Evolutionary conservation across 2,329 filamentous ascomycete genomes (phyloP).

Genomic region (Pseudopyrenochaeta lycopersici): DNA sequence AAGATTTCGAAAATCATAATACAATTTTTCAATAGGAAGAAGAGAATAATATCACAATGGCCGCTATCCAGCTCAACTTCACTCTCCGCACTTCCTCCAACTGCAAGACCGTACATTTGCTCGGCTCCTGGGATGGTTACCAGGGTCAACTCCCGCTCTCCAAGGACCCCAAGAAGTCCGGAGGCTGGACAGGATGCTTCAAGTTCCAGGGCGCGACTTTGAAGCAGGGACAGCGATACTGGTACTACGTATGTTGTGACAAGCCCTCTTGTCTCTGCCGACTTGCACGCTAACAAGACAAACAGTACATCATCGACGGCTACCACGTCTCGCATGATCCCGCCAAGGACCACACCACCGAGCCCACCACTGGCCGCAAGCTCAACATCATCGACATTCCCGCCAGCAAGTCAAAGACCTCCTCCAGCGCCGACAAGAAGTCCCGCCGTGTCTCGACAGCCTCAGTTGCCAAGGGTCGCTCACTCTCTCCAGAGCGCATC

Average conservation of each 20-base stretch:
- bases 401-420: conserved; percentile 57
- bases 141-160: conserved; percentile 91
- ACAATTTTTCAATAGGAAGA: conserved; percentile 32
- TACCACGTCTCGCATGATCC: conserved; percentile 98
- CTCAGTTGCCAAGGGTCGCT: conserved; percentile 87
- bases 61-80: conserved; percentile 93
- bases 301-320: conserved; percentile 91
- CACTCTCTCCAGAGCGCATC: conserved; percentile 88
- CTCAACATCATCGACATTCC: conserved; percentile 97
- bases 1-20: conserved; percentile 38
- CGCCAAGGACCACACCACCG: conserved; percentile 84
- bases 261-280: too few species aligned
- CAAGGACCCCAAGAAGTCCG: conserved; percentile 87
- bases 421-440: conserved; percentile 51
- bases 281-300: conserved; percentile 29
- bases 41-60: conserved; percentile 65
- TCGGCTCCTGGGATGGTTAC: conserved; percentile 99
- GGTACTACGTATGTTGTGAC: conserved; percentile 78
- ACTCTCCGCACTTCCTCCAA: conserved; percentile 93
- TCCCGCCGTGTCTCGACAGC: conserved; percentile 62
- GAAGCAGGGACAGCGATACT: conserved; percentile 91
- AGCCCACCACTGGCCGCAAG: conserved; percentile 96
- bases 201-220: conserved; percentile 89
- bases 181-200: conserved; percentile 95
- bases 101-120: conserved; percentile 96